Evolutionary conservation across 1,139 yeast genomes (phyloP), one percentile per base, ranked within the genome.

Genomic region (Yamadazyma sp.): DNA sequence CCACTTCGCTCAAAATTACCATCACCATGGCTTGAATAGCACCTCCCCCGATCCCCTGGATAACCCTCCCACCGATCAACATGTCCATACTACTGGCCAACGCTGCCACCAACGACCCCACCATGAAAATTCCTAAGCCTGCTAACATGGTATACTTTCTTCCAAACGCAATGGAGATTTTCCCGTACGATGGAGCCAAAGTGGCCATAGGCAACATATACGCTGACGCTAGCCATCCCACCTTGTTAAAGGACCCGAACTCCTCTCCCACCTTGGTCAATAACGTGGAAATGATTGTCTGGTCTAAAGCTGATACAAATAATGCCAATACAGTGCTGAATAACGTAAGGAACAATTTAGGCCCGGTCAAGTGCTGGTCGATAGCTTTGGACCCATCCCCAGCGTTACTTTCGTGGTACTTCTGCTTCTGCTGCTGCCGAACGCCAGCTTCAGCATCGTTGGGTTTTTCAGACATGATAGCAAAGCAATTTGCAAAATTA

Each of bases 21-120:
- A 74, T 67, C 9, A 75, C 78, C 65, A 82, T 63, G 2, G 82
- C 69, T 47, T 78, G 80, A 30, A 82, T 71, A 8, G 86, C 86
- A 28, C 87, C 85, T 7, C 84, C 90, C 12, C 92, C 94, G 34
- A 80, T 52, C 39, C 94, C 94, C 37, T 82, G 81, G 25, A 85
- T 62, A 6, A 80, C 82, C 49, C 92, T 68, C 1, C 88, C 90
- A 1, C 80, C 87, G 43, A 85, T 80, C 38, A 84, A 60, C 70
- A 76, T 73, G 46, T 70, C 64, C 80, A 82, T 80, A 28, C 69
- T 67, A 14, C 56, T 64, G 0, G 89, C 66, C 4, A 81, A 55
- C 0, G 81, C 90, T 25, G 80, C 67, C 3, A 83, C 59, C 36
- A 83, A 64, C 2, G 87, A 80, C 0, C 89, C 89, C 2, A 73